Evolutionary conservation across 306 rosid genomes (phyloP).

Genomic region (Pachyrhizus erosus): DNA sequence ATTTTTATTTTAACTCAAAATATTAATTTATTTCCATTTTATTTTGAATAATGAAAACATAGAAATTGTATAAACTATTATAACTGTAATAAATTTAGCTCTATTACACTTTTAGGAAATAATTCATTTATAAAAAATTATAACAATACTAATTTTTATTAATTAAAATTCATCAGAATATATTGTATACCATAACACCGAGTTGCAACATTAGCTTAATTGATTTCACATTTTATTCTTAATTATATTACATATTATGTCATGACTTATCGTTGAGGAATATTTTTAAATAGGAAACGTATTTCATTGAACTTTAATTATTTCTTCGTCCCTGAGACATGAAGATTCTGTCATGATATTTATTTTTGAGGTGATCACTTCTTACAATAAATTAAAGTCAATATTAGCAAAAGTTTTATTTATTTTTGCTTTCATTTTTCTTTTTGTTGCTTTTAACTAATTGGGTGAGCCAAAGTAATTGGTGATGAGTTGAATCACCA

Average conservation of each 20-base stretch:
- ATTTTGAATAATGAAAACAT: too few relatives aligned
- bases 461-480: background rate
- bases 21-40: background rate
- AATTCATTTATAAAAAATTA: background rate
- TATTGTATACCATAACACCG: too few relatives aligned
- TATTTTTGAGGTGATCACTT: background rate
- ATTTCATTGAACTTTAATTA: background rate
- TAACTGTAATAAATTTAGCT: too few relatives aligned
- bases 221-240: background rate
- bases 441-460: too few relatives aligned
- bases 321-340: background rate
- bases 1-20: background rate
- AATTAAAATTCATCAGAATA: too few relatives aligned
- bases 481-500: background rate
- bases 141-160: background rate
- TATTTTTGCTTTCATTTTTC: too few relatives aligned
- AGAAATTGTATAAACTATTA: too few relatives aligned
- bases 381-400: background rate
- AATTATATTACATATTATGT: background rate
- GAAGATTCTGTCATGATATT: background rate
- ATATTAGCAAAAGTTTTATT: background rate
- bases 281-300: background rate
- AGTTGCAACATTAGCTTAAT: background rate
- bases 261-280: background rate
- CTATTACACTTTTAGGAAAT: too few relatives aligned